Base-by-base conservation (phyloP, 108 stramenopile species). In the Aurantiochytrium sp. region DNA sequence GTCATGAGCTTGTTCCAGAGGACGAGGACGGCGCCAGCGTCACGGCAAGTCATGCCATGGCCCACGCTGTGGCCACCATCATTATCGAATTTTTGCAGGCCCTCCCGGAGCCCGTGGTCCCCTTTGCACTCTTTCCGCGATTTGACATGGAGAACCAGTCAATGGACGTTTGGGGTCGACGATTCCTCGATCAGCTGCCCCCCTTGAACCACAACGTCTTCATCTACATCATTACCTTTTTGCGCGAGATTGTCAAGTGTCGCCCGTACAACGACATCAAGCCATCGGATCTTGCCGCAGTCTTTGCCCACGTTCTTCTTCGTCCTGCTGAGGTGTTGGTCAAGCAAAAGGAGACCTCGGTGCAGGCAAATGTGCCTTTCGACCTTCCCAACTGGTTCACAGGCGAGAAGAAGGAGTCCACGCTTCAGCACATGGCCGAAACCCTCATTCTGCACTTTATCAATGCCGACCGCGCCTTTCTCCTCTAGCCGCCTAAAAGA, bases 151-250 rank as follows among this genome's bases (percentile, higher is more conserved):
- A 97, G 89, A 92, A 95, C 5, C 94, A 95, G 87, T 95, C 95
- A 72, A 94, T 98, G 72, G 95, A 95, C 89, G 89, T 93, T 5
- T 93, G 92, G 93, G 93, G 96, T 4, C 87, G 96, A 47, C 91
- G 92, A 51, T 95, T 99, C 55, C 83, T 98, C 92, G 97, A 96
- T 89, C 73, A 45, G 47, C 92, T 99, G 58, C 96, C 97, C 21
- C 96, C 97, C 28, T 92, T 98, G 47, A 95, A 96, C 83, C 98
- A 98, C 93, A 98, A 98, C 91, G 95, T 96, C 10, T 97, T 99
- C 88, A 96, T 97, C n/a, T 99, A 99, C 93, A 91, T 98, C 58
- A 93, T 97, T 58, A 97, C 97, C 23, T 97, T 99, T 89, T 96
- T 97, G 90, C 96, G 97, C 51, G 97, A 98, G 90, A 92, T 95